Evolutionary conservation across 768 basidiomycete species (phyloP).

Genomic region (Mycena pura): DNA sequence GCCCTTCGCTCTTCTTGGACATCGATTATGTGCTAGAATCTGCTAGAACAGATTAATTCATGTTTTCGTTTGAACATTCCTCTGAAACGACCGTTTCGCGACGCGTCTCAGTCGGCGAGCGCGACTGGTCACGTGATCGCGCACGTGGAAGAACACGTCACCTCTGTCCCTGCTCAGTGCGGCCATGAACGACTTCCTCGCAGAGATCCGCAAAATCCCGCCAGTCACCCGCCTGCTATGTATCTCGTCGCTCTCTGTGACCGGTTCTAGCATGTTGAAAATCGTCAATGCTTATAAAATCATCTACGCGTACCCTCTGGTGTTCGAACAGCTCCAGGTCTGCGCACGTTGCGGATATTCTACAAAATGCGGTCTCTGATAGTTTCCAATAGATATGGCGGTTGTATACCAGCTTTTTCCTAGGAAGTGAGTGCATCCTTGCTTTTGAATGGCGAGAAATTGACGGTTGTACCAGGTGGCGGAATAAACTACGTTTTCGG

Average conservation of each 20-base stretch:
- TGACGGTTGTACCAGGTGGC: constrained; percentile 35
- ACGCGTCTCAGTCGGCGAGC: background rate
- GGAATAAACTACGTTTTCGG: constrained; percentile 67
- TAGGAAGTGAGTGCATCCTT: constrained; percentile 57
- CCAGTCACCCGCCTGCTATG: constrained; percentile 80
- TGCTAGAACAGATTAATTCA: too few relatives aligned
- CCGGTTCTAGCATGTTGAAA: constrained; percentile 61
- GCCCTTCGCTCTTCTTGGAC: too few relatives aligned
- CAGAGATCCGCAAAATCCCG: constrained; percentile 82
- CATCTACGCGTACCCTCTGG: constrained; percentile 56
- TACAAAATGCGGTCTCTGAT: constrained; percentile 1
- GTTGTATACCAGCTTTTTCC: constrained; percentile 74
- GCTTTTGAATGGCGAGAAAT: background rate
- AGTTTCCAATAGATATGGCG: constrained; percentile 66
- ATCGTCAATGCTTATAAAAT: constrained; percentile 60
- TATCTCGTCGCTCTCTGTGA: constrained; percentile 64
- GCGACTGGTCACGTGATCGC: constrained; percentile 6
- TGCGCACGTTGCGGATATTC: too few relatives aligned
- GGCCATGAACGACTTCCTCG: constrained; percentile 53
- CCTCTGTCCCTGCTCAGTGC: too few relatives aligned
- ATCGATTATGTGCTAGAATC: too few relatives aligned
- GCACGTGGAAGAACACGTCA: constrained; percentile 13
- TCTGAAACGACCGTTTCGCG: background rate
- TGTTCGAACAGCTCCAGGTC: constrained; percentile 63
- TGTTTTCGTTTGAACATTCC: too few relatives aligned